phyloP scores from a whole-genome alignment of 1,139 yeast species.

The Blastobotrys buckinghamii region DNA sequence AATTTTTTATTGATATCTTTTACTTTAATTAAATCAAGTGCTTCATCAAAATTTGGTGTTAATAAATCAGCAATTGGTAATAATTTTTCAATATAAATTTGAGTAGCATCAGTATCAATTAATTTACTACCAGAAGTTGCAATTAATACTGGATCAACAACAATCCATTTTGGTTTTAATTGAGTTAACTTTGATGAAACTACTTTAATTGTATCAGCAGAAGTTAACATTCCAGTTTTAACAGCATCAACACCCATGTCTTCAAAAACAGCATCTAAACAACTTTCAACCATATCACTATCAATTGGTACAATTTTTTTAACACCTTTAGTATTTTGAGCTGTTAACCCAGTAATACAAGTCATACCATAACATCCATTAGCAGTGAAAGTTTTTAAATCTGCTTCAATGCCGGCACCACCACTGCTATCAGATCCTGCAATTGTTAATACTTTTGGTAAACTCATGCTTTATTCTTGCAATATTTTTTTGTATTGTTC shows the following conservation, averaged over 20 bases:
- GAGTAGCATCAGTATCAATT: constrained; percentile 43
- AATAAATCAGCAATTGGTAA: constrained; percentile 53
- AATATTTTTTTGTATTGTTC: too few relatives aligned
- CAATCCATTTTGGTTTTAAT: constrained; percentile 34
- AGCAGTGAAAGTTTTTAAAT: constrained; percentile 72
- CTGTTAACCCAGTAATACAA: constrained; percentile 75
- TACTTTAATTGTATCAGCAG: constrained; percentile 49
- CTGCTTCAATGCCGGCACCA: constrained; percentile 96
- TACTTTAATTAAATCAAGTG: not conserved
- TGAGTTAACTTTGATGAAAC: constrained; percentile 38
- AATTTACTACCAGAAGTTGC: constrained; percentile 69
- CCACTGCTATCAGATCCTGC: constrained; percentile 73
- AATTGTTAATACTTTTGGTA: constrained; percentile 23
- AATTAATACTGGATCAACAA: constrained; percentile 80
- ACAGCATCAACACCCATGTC: constrained; percentile 67
- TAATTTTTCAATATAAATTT: constrained; percentile 41
- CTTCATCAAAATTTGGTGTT: constrained; percentile 54
- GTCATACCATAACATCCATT: constrained; percentile 78
- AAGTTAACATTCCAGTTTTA: constrained; percentile 77
- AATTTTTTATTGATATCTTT: constrained; percentile 15
- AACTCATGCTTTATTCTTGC: not conserved
- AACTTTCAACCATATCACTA: constrained; percentile 41
- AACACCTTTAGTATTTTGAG: constrained; percentile 66
- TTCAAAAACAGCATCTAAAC: constrained; percentile 50
- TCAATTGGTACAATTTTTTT: constrained; percentile 42